phyloP scores from a whole-genome alignment of 2,329 filamentous ascomycete species.

The Thermochaetoides dissita region DNA sequence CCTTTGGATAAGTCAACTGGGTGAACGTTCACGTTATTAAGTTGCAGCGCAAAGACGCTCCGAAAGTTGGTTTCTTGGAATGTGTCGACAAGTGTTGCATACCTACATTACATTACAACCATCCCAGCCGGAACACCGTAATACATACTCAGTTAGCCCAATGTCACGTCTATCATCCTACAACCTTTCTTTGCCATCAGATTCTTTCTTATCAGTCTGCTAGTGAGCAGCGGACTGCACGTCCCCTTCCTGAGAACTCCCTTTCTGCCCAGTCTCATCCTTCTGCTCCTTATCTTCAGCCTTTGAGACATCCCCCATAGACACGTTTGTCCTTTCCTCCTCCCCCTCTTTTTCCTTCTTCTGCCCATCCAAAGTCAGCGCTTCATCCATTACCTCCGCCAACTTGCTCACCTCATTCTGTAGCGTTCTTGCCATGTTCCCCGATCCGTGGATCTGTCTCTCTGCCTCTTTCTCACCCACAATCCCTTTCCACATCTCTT shows the following conservation, averaged over 20 bases:
- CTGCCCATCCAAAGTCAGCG: conserved; percentile 13
- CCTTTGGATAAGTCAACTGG: too few relatives aligned
- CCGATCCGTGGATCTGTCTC: conserved; percentile 27
- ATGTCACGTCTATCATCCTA: neutral
- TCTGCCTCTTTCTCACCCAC: conserved; percentile 47
- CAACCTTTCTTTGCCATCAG: neutral
- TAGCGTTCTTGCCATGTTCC: conserved; percentile 21
- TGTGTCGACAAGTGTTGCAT: neutral
- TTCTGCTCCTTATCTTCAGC: neutral
- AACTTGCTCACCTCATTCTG: conserved; percentile 30
- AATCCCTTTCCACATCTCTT: conserved; percentile 55
- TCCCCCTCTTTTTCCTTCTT: conserved; percentile 3
- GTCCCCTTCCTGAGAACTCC: neutral
- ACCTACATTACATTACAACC: neutral
- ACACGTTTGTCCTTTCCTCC: neutral
- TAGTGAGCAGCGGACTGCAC: neutral
- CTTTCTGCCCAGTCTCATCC: too few relatives aligned
- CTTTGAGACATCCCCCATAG: neutral
- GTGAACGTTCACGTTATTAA: too few relatives aligned
- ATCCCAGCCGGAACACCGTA: neutral
- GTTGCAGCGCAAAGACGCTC: too few relatives aligned
- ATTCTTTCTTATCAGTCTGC: neutral
- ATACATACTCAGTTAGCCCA: neutral
- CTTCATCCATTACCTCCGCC: conserved; percentile 19
- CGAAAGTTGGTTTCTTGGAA: too few relatives aligned